These are phyloP conservation scores for Podospora sp. DNA, from an alignment of 495 filamentous ascomycete genomes.

Conservation along the genomic window DNA sequence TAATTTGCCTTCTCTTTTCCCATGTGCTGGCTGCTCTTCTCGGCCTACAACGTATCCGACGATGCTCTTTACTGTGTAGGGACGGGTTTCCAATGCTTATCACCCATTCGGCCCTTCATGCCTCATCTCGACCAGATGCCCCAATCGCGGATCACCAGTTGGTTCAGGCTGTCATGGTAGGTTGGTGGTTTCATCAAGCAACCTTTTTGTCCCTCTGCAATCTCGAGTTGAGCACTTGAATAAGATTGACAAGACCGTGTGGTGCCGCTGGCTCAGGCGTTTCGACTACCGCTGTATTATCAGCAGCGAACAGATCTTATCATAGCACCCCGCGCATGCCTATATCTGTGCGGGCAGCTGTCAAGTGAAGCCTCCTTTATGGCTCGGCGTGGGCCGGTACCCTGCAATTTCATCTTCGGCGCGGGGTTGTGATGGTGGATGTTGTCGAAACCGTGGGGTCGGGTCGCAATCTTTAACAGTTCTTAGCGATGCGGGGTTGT, in stretches of 20 bases:
- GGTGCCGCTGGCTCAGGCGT: background rate
- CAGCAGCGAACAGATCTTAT: constrained; percentile 19
- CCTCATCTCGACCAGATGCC: background rate
- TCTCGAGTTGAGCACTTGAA: constrained; percentile 3
- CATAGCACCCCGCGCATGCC: constrained; percentile 19
- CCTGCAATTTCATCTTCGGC: constrained; percentile 21
- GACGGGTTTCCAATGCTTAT: background rate
- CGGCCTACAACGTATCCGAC: background rate
- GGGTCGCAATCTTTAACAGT: constrained; percentile 20
- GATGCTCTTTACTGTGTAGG: background rate
- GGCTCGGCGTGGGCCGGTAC: constrained; percentile 4
- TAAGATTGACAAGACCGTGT: background rate
- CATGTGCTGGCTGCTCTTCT: background rate
- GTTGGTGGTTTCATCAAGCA: background rate
- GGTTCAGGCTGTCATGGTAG: background rate
- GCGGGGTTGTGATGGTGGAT: constrained; percentile 26
- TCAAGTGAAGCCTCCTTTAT: constrained; percentile 8
- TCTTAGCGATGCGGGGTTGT: constrained; percentile 16
- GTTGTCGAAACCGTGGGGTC: constrained; percentile 14
- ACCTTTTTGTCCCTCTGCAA: background rate
- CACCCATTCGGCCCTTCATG: constrained; percentile 14
- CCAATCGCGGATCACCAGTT: background rate
- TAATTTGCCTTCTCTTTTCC: background rate
- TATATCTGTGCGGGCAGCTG: constrained; percentile 20
- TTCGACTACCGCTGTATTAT: constrained; percentile 18